These are phyloP conservation scores for Venturia aucupariae DNA, from an alignment of 2,329 filamentous ascomycete genomes.

Conservation along the genomic window DNA sequence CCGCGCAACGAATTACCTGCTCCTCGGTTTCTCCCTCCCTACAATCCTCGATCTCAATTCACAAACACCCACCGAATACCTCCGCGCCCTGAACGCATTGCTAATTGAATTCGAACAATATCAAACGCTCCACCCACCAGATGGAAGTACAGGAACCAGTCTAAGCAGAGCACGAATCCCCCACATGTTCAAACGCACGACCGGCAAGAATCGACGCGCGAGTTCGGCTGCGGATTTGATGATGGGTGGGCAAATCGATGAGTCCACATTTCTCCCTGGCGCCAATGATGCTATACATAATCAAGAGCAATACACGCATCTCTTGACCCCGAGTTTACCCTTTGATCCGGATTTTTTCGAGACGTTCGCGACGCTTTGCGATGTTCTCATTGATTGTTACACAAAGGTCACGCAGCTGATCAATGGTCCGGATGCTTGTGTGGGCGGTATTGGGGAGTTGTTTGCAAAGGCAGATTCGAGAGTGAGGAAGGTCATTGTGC, in stretches of 20 bases:
- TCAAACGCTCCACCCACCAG: slow-evolving; percentile 75
- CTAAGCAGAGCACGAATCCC: slow-evolving; percentile 66
- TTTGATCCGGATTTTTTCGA: slow-evolving; percentile 97
- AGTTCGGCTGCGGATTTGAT: slow-evolving; percentile 47
- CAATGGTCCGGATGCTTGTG: slow-evolving; percentile 62
- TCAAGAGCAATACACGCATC: slow-evolving; percentile 20
- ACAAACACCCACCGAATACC: slow-evolving; percentile 70
- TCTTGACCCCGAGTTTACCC: slow-evolving; percentile 83
- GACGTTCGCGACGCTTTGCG: slow-evolving; percentile 91
- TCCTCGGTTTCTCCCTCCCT: slow-evolving; percentile 85
- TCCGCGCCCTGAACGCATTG: slow-evolving; percentile 76
- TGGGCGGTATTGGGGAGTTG: slow-evolving; percentile 57
- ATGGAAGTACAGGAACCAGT: slow-evolving; percentile 59
- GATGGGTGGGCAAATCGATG: not conserved
- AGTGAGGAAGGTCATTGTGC: slow-evolving; percentile 80
- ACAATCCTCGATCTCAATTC: slow-evolving; percentile 82
- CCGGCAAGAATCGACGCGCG: slow-evolving; percentile 38
- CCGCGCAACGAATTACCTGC: slow-evolving; percentile 85
- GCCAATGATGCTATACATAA: slow-evolving; percentile 21
- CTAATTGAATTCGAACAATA: slow-evolving; percentile 90
- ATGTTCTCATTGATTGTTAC: slow-evolving; percentile 90
- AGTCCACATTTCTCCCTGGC: slow-evolving; percentile 19
- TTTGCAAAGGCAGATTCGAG: slow-evolving; percentile 84
- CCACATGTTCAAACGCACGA: slow-evolving; percentile 42
- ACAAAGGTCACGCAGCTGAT: slow-evolving; percentile 66